These are phyloP conservation scores for Alternaria brassicicola DNA, from an alignment of 2,329 filamentous ascomycete genomes.

Conservation along the genomic window DNA sequence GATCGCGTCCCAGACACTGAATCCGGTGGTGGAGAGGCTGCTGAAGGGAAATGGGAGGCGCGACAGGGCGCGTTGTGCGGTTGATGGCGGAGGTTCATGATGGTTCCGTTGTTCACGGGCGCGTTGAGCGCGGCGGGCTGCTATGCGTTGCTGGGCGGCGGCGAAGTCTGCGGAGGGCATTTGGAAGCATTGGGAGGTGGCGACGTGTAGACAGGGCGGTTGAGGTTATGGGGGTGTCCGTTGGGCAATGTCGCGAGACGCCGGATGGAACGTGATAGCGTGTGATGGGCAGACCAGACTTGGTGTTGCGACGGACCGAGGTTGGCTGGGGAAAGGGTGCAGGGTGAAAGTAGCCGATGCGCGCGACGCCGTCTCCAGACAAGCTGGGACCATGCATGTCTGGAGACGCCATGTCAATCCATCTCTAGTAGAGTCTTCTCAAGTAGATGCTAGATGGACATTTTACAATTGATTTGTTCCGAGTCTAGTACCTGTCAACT, in stretches of 20 bases:
- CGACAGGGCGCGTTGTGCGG: conserved; percentile 45
- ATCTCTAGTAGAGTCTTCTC: background rate
- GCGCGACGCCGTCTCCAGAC: conserved; percentile 1
- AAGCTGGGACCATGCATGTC: background rate
- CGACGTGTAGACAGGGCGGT: conserved; percentile 7
- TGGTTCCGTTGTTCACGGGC: conserved; percentile 65
- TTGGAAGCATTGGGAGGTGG: conserved; percentile 25
- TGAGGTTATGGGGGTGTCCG: background rate
- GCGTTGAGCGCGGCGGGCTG: conserved; percentile 77
- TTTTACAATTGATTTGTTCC: background rate
- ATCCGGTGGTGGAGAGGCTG: conserved; percentile 57
- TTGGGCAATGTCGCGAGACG: conserved; percentile 4
- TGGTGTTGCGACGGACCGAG: conserved; percentile 33
- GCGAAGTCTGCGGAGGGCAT: conserved; percentile 71
- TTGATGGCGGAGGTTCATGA: conserved; percentile 54
- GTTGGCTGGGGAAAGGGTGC: conserved; percentile 23
- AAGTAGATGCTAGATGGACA: background rate
- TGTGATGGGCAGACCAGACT: conserved; percentile 27
- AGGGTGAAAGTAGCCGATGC: conserved; percentile 4
- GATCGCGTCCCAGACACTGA: conserved; percentile 71
- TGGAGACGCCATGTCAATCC: background rate
- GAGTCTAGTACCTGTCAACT: background rate
- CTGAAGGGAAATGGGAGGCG: conserved; percentile 64
- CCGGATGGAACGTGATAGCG: conserved; percentile 21
- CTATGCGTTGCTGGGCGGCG: conserved; percentile 85